These are phyloP conservation scores for Fusarium sp. DNA, from an alignment of 2,329 filamentous ascomycete genomes.

Conservation along the genomic window DNA sequence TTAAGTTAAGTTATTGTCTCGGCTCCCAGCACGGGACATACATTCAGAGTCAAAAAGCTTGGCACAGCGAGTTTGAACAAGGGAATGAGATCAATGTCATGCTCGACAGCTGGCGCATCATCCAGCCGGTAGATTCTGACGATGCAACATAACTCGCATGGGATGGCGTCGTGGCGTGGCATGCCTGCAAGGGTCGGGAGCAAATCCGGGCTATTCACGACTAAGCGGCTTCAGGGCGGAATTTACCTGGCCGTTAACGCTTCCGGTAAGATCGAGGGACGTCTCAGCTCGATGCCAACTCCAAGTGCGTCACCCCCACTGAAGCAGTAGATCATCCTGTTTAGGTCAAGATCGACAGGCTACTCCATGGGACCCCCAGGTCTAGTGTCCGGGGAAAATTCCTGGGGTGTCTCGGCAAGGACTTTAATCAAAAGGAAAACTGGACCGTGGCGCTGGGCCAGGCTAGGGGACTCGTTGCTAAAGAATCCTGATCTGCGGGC, in stretches of 20 bases:
- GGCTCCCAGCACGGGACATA: neutral
- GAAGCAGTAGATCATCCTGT: neutral
- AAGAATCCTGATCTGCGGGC: constrained; percentile 1
- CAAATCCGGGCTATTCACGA: neutral
- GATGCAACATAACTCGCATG: neutral
- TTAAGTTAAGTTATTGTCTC: neutral
- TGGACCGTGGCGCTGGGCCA: constrained; percentile 1
- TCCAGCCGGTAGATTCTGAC: neutral
- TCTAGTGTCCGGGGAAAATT: neutral
- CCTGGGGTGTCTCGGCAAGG: neutral
- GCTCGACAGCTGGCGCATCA: neutral
- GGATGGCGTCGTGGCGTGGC: neutral
- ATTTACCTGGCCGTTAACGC: neutral
- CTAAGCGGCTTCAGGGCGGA: neutral
- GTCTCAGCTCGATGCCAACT: neutral
- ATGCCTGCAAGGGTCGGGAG: neutral
- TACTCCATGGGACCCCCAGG: too few species aligned
- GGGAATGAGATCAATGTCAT: neutral
- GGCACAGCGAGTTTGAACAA: neutral
- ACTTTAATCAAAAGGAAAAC: neutral
- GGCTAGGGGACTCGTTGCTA: neutral
- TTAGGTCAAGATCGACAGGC: neutral
- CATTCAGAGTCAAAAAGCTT: neutral
- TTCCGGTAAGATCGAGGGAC: neutral
- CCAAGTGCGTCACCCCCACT: neutral